Percentiles rank a stretch among this genome's conserved stretches.
phyloP scores from a whole-genome alignment of 1,139 yeast species.

The Schizosaccharomyces versatilis region DNA sequence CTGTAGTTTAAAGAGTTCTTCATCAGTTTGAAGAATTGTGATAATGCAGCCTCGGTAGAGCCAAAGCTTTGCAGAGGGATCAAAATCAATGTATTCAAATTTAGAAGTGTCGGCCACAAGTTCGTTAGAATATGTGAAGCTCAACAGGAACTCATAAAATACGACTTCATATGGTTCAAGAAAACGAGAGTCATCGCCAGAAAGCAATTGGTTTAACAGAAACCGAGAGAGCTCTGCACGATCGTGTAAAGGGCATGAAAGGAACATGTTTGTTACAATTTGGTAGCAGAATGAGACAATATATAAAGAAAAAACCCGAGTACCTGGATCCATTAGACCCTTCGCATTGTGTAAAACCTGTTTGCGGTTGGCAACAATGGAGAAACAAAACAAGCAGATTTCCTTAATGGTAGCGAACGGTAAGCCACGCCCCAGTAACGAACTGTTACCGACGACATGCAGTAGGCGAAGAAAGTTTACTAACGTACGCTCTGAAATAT shows the following conservation, averaged over 20 bases:
- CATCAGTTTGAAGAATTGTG: not conserved
- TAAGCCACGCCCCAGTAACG: not conserved
- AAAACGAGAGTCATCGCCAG: not conserved
- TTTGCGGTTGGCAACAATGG: not conserved
- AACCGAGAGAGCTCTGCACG: not conserved
- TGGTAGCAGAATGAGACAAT: not conserved
- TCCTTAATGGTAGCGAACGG: not conserved
- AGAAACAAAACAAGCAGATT: not conserved
- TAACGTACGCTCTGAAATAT: not conserved
- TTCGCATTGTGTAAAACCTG: not conserved
- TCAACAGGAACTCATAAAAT: not conserved
- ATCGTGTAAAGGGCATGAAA: not conserved
- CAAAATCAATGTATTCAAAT: not conserved
- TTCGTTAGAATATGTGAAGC: not conserved
- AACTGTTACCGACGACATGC: not conserved
- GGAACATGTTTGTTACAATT: not conserved
- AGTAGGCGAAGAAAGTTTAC: not conserved
- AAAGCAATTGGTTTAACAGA: not conserved
- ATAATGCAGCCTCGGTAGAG: not conserved
- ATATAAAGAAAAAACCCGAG: not conserved
- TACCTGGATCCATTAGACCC: not conserved
- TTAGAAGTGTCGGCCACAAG: not conserved
- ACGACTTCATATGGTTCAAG: not conserved
- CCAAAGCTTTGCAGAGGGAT: not conserved
- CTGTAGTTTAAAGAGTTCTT: too few relatives aligned